Base-by-base conservation (phyloP, 1,284 basidiomycete genomes). In the Rhodotorula sp. region DNA sequence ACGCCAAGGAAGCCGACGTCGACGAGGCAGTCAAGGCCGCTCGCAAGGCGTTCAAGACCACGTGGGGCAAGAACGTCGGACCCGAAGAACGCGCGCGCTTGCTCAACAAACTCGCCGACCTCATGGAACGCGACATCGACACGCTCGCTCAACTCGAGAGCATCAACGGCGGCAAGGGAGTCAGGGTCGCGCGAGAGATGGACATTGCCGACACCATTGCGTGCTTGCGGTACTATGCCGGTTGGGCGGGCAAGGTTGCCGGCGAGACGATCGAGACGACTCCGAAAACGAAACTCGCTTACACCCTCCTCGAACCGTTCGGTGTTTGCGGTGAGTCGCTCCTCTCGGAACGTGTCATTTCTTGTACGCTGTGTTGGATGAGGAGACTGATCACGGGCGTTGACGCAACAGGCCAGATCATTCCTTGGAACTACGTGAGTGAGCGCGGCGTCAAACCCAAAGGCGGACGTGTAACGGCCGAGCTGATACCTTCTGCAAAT, bases 21-120 rank as follows among this genome's bases (percentile, higher is more conserved):
- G 75, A 76, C 54, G 43, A 26, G 2, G 75, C 75, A 21, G 75
- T 76, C 51, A 31, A n/a, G 6, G 68, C 75, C 23, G 70, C 75
- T 7, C 72, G 75, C 39, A 60, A 48, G 20, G 75, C 75, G 20
- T 76, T 76, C 75, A 70, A 72, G 61, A 65, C 75, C 18, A 72
- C 68, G 3, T 76, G 75, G 75, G 75, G 75, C 14, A 58, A 57
- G 23, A 69, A 75, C 29, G 20, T 21, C 18, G 20, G 29, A 2
- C 67, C 70, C 2, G 58, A 48, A 5, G 70, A 72, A 31, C 65
- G 73, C 29, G 63, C 68, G 31, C 46, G 51, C 21, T 21, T 76
- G 7, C 65, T 76, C 16, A 43, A 65, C 62, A 75, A 75, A 67
- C 61, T 76, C 29, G 75, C 75, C 7, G 75, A 75, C 63, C 31